Evolutionary conservation across 164 flowering plant species (phyloP).

Genomic region (Aristolochia californica): DNA sequence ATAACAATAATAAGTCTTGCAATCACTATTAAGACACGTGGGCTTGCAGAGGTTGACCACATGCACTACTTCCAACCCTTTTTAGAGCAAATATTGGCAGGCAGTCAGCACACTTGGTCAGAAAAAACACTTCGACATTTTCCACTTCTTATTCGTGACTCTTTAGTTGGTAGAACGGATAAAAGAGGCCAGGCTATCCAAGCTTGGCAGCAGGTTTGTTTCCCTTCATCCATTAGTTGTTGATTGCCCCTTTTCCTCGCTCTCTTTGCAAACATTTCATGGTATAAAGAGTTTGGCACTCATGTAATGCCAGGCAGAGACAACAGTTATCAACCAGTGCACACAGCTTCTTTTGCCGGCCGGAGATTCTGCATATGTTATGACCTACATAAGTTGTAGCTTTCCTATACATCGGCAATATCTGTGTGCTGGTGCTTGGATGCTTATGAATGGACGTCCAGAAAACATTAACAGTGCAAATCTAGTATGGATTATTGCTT

Average conservation of each 20-base stretch:
- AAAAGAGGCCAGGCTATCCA: conserved; percentile 76
- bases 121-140: conserved; percentile 82
- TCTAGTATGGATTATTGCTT: conserved; percentile 35
- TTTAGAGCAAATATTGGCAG: conserved; percentile 75
- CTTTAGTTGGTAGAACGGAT: conserved; percentile 56
- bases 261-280: not conserved
- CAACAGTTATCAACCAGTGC: conserved; percentile 86
- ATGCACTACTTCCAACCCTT: conserved; percentile 64
- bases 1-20: conserved; percentile 76
- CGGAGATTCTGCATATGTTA: conserved; percentile 67
- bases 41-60: conserved; percentile 89
- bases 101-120: conserved; percentile 95
- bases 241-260: not conserved
- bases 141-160: conserved; percentile 74
- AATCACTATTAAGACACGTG: conserved; percentile 88
- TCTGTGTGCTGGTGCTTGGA: conserved; percentile 96
- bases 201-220: conserved; percentile 90
- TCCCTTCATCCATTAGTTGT: not conserved
- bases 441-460: conserved; percentile 83
- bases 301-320: conserved; percentile 57
- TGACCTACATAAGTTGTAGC: conserved; percentile 80
- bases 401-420: conserved; percentile 80
- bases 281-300: not conserved
- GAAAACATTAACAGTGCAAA: conserved; percentile 79
- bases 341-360: conserved; percentile 89